Evolutionary conservation across 495 filamentous ascomycete genomes (phyloP).

Genomic region (Cercophora scortea): DNA sequence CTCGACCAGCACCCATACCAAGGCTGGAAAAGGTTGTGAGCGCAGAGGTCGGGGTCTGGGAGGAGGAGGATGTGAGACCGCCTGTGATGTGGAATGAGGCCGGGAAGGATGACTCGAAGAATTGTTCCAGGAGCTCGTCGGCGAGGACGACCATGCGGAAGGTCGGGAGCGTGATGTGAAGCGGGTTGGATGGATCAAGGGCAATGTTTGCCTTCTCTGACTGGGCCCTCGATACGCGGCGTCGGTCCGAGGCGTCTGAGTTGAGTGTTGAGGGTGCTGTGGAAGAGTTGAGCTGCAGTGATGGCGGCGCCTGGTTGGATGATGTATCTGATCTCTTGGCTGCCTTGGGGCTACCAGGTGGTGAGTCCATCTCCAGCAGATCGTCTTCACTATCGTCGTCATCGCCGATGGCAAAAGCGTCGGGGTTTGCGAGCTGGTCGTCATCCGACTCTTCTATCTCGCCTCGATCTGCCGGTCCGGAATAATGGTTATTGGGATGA

Average conservation of each 20-base stretch:
- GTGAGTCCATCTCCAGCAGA: slow-evolving; percentile 49
- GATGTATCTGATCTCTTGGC: slow-evolving; percentile 23
- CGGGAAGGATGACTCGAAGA: slow-evolving; percentile 79
- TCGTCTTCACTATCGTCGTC: slow-evolving; percentile 63
- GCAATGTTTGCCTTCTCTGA: slow-evolving; percentile 71
- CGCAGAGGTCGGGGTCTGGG: slow-evolving; percentile 22
- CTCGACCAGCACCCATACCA: slow-evolving; percentile 39
- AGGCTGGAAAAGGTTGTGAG: slow-evolving; percentile 76
- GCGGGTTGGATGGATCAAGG: slow-evolving; percentile 82
- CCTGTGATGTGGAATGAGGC: slow-evolving; percentile 53
- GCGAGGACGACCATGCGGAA: slow-evolving; percentile 98
- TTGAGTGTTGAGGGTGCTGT: slow-evolving; percentile 4
- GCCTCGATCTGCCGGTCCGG: slow-evolving; percentile 6
- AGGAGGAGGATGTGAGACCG: slow-evolving; percentile 25
- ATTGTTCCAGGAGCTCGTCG: slow-evolving; percentile 89
- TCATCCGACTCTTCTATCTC: slow-evolving; percentile 12
- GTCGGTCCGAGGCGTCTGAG: slow-evolving; percentile 8
- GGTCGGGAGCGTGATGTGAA: slow-evolving; percentile 93
- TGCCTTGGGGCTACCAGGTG: slow-evolving; percentile 25
- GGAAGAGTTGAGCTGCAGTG: slow-evolving; percentile 14
- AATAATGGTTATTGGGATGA: slow-evolving; percentile 51
- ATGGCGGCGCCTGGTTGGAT: slow-evolving; percentile 7
- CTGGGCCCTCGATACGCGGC: slow-evolving; percentile 45
- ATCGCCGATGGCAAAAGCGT: slow-evolving; percentile 71
- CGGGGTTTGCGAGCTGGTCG: slow-evolving; percentile 34